Evolutionary conservation across 2,329 filamentous ascomycete genomes (phyloP).

Genomic region (Tolypocladium ophioglossoides): DNA sequence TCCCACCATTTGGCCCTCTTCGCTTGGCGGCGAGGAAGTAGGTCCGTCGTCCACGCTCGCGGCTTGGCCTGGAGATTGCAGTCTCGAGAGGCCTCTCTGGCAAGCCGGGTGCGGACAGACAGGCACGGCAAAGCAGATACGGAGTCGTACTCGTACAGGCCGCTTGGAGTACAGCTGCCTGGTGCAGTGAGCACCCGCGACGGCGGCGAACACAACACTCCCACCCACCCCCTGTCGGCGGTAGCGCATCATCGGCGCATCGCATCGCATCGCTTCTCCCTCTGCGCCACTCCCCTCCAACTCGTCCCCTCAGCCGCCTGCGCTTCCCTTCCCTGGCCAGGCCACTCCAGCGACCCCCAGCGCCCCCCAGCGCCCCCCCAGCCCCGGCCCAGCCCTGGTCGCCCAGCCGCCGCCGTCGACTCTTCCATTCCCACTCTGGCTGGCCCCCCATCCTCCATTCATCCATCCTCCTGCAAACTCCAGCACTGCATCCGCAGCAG

Average conservation of each 20-base stretch:
- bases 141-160: too few species aligned
- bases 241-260: constrained; percentile 1
- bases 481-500: background rate
- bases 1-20: background rate
- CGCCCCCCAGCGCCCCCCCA: too few species aligned
- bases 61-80: background rate
- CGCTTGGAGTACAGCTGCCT: background rate
- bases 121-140: too few species aligned
- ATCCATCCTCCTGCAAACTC: background rate
- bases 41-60: too few species aligned
- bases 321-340: background rate
- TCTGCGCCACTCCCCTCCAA: constrained; percentile 1
- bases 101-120: background rate
- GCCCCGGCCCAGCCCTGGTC: background rate
- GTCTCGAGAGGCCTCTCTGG: background rate
- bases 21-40: background rate
- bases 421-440: background rate
- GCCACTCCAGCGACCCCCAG: background rate
- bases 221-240: background rate
- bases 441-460: background rate
- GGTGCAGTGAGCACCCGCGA: background rate
- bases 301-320: background rate
- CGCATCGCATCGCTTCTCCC: background rate
- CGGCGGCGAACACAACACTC: background rate
- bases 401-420: background rate